These are phyloP conservation scores for Scorias spongiosa DNA, from an alignment of 2,329 filamentous ascomycete genomes.

Conservation along the genomic window DNA sequence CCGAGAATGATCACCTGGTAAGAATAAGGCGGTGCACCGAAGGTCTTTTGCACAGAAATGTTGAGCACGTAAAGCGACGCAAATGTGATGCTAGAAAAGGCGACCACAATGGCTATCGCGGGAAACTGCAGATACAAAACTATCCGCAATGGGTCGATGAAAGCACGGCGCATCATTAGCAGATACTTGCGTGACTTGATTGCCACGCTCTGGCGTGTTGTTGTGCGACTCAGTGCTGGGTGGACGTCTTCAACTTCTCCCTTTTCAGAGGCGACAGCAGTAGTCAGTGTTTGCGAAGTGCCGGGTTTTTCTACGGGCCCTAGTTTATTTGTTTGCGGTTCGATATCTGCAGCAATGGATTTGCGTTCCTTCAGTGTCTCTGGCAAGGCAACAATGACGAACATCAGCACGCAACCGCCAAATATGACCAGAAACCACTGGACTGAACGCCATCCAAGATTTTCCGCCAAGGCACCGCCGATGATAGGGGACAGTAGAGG, in stretches of 20 bases:
- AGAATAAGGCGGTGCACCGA: slow-evolving; percentile 50
- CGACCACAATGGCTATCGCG: slow-evolving; percentile 57
- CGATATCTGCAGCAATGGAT: slow-evolving; percentile 16
- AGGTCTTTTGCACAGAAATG: slow-evolving; percentile 58
- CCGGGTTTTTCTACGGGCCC: slow-evolving; percentile 9
- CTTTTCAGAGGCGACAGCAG: slow-evolving; percentile 16
- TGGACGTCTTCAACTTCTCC: slow-evolving; percentile 4
- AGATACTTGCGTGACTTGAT: slow-evolving; percentile 40
- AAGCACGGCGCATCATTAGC: slow-evolving; percentile 40
- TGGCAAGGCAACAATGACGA: slow-evolving; percentile 47
- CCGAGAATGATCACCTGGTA: slow-evolving; percentile 56
- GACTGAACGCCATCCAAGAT: slow-evolving; percentile 58
- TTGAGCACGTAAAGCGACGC: slow-evolving; percentile 63
- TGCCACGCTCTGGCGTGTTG: slow-evolving; percentile 47
- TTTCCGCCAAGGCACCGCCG: slow-evolving; percentile 55
- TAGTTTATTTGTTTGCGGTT: slow-evolving; percentile 6
- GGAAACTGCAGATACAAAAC: slow-evolving; percentile 59
- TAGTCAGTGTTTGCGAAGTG: slow-evolving; percentile 8
- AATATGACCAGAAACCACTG: slow-evolving; percentile 66
- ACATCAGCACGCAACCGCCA: slow-evolving; percentile 41
- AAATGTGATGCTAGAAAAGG: slow-evolving; percentile 61
- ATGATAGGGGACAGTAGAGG: slow-evolving; percentile 63
- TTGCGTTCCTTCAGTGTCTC: slow-evolving; percentile 40
- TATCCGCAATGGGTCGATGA: slow-evolving; percentile 59
- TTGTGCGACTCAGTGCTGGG: slow-evolving; percentile 30